These are phyloP conservation scores for Camptophora hylomeconis DNA, from an alignment of 2,329 filamentous ascomycete genomes.

Conservation along the genomic window DNA sequence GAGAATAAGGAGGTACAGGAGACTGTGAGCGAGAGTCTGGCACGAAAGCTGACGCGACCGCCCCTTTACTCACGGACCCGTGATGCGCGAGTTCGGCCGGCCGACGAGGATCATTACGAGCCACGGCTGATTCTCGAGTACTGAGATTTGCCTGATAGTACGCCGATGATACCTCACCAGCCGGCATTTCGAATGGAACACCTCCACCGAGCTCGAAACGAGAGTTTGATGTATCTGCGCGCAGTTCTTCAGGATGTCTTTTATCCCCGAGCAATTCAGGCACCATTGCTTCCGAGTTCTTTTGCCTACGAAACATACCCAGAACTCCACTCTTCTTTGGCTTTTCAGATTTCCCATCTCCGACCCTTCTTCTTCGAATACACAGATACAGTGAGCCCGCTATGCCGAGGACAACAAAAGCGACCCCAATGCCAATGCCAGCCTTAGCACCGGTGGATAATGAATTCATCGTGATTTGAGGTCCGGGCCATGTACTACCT, in stretches of 20 bases:
- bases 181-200: conserved; percentile 16
- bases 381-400: conserved; percentile 13
- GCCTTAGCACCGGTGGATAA: conserved; percentile 20
- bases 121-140: conserved; percentile 2
- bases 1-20: conserved; percentile 16
- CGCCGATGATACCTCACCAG: conserved; percentile 12
- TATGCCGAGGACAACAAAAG: conserved; percentile 10
- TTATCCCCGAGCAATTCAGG: conserved; percentile 18
- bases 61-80: conserved; percentile 9
- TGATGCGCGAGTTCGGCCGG: conserved; percentile 14
- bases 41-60: conserved; percentile 5
- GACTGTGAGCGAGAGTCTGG: conserved; percentile 9
- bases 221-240: conserved; percentile 14
- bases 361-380: conserved; percentile 5
- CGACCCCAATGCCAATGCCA: conserved; percentile 18
- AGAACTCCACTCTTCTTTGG: conserved; percentile 3
- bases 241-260: conserved; percentile 17
- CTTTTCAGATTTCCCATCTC: conserved; percentile 6
- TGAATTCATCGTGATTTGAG: conserved; percentile 4
- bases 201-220: conserved; percentile 15
- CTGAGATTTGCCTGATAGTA: conserved; percentile 9
- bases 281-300: conserved; percentile 12
- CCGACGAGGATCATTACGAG: conserved; percentile 12
- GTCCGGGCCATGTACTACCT: conserved; percentile 13
- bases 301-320: conserved; percentile 6